Base-by-base conservation (phyloP, 2,329 filamentous ascomycete genomes). In the Cyphellophora europaea region DNA sequence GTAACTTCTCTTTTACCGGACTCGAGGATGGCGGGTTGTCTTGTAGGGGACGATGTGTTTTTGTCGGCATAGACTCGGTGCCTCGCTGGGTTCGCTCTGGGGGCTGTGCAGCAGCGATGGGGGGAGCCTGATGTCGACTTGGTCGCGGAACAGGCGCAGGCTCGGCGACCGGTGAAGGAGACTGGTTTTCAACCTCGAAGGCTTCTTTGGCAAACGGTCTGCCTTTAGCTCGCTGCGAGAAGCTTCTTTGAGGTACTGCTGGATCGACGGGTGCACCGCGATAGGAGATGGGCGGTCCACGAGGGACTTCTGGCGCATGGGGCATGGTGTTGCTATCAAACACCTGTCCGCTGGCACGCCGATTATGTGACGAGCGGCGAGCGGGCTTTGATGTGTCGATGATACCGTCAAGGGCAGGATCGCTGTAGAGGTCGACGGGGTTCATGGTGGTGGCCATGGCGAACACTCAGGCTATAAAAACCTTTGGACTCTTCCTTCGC, bases 291-390 rank as follows among this genome's bases (percentile, higher is more conserved):
- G 79, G 74, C 25, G 74, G 74, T 18, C 63, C 68, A 49, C 66
- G 67, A 36, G 78, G 74, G 17, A 68, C 71, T 45, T 82, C 78
- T 44, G 79, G 74, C 19, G 71, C 74, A 32, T 65, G 18, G 11
- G 18, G 37, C n/a, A 16, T 15, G 17, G 17, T 18, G 10, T 18
- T 16, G 15, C 19, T 13, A 14, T 8, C 13, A 21, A 18, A 25
- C 13, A 16, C 14, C 5, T 29, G 11, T 17, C 25, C 13, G 16
- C 15, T 18, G 13, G 12, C 17, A 12, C 32, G 16, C 13, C 19
- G 32, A 11, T 12, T 6, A 16, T 19, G 14, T 18, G 8, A 10
- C 19, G 8, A 19, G 18, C 14, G 5, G 6, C 6, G 10, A 13
- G 12, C 15, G 17, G 30, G 14, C 14, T 19, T 14, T 12, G 15